Evolutionary conservation across 192 early-diverging fungal species (phyloP).

Genomic region (Anaeromyces robustus): DNA sequence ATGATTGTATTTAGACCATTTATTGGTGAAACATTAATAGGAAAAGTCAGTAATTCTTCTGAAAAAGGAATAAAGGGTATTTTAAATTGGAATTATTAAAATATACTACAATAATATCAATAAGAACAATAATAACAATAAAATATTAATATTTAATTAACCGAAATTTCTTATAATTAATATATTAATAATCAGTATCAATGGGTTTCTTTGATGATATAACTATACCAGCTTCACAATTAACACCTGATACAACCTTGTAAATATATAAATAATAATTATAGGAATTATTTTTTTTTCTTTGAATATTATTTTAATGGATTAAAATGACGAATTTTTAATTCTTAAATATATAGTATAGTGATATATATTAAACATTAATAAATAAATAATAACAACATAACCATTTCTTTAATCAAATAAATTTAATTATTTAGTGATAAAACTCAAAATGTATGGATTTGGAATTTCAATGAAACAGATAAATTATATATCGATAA

Average conservation of each 20-base stretch:
- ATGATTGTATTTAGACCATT: conserved; percentile 84
- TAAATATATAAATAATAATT: neutral
- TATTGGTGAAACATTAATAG: conserved; percentile 68
- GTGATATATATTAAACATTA: too few species aligned
- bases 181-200: neutral
- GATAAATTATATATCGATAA: neutral
- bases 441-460: neutral
- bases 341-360: too few species aligned
- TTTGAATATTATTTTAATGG: too few species aligned
- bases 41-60: conserved; percentile 58
- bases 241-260: neutral
- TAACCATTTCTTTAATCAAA: too few species aligned
- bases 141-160: too few species aligned
- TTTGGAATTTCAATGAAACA: neutral
- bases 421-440: neutral
- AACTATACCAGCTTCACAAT: neutral
- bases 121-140: too few species aligned
- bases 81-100: too few species aligned
- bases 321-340: too few species aligned
- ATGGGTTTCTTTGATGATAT: neutral
- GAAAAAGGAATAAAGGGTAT: conserved; percentile 53
- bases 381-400: too few species aligned
- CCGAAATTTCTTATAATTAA: too few species aligned
- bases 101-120: too few species aligned
- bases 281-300: too few species aligned